Percentiles rank a stretch among this genome's conserved stretches.
Conservation (phyloP, 345 rosid genomes). For the Eucalyptus viminalis region DNA sequence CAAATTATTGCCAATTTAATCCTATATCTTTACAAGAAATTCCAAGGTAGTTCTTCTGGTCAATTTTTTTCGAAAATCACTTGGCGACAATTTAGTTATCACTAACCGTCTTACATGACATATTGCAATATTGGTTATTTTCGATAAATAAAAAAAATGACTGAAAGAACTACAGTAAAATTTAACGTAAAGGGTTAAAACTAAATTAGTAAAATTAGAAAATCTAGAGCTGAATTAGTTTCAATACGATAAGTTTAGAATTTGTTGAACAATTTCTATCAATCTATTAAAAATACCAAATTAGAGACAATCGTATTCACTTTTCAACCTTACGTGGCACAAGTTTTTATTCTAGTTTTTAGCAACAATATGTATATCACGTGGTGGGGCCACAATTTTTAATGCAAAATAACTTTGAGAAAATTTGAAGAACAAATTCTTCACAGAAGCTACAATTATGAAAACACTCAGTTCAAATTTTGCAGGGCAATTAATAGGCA, state of each 20-base stretch:
- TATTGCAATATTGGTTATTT: fast-evolving
- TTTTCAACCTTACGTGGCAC: neutral
- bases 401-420: neutral
- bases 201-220: neutral
- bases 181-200: neutral
- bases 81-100: fast-evolving
- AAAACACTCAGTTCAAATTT: neutral
- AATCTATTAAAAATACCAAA: neutral
- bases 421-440: neutral
- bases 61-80: fast-evolving
- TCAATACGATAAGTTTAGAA: fast-evolving
- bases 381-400: neutral
- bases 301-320: neutral
- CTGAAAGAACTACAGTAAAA: fast-evolving
- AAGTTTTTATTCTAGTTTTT: neutral
- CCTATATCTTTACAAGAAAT: neutral
- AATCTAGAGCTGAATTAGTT: neutral
- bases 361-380: neutral
- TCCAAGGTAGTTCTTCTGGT: fast-evolving
- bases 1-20: neutral
- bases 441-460: neutral
- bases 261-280: neutral
- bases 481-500: neutral
- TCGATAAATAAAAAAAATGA: fast-evolving
- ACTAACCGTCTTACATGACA: fast-evolving